Evolutionary conservation across 192 early-diverging fungal species (phyloP), one percentile per base, ranked within the genome.

Genomic region (Rhizophagus clarus): DNA sequence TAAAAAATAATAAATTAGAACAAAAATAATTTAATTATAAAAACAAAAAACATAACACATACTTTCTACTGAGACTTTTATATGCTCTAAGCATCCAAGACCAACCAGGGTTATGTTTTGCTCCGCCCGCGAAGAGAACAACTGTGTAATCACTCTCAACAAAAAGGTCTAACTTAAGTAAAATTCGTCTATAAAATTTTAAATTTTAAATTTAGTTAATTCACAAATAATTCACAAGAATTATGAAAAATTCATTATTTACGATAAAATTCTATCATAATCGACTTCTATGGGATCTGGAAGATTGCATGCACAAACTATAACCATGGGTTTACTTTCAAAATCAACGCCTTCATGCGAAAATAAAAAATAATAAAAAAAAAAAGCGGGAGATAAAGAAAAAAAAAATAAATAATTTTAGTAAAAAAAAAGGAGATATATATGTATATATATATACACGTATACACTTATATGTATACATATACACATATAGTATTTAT

Each of bases 81-180:
- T 98, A 97, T n/a, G 95, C 95, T 76, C 88, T 91, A 80, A 94
- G 89, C 62, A 97, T 86, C 96, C 96, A 98, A 26, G 88, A 82
- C 92, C 94, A 92, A 12, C 87, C 89, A 61, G 97, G 97, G 67
- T 92, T 90, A 85, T 95, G 91, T 34, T 88, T 76, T 20, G 91
- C 91, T 64, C 92, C 94, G 32, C 92, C 91, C 2, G 95, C 88
- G 81, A 98, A 95, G 77, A 98, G 85, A 20, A 98, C 94, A 20
- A 98, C 85, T 17, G 94, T 92, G 82, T 98, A 98, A 81, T 96
- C 96, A 76, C 88, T 95, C 82, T 96, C 94, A 15, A 96, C 97
- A 86, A 95, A 93, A 61, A 93, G 86, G 73, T 96, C 91, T 40
- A 95, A 84, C 56, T 90, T 88, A 64, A 85, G 83, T 32, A 94